Percentiles rank a stretch among this genome's conserved stretches.
These are phyloP conservation scores for Cryphonectria carpinicola DNA, from an alignment of 2,329 filamentous ascomycete genomes.

Conservation along the genomic window DNA sequence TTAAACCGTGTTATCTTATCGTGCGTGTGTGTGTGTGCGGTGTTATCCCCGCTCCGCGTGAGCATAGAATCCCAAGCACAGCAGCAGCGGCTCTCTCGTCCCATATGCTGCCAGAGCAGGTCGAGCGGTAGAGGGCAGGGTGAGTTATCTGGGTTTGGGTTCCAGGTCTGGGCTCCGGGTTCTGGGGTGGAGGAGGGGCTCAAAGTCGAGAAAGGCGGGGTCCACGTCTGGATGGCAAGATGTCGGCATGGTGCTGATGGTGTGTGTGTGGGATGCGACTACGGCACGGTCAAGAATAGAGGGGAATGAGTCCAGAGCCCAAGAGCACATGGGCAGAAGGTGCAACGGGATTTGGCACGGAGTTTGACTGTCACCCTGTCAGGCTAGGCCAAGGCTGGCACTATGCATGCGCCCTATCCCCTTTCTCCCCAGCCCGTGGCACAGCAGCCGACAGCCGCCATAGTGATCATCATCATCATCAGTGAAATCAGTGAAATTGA, in stretches of 20 bases:
- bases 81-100: slow-evolving; percentile 2
- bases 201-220: slow-evolving; percentile 18
- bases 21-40: background rate
- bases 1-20: slow-evolving; percentile 9
- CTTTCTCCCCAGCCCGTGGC: background rate
- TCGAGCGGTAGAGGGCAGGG: slow-evolving; percentile 12
- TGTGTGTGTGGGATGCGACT: slow-evolving; percentile 7
- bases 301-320: slow-evolving; percentile 18
- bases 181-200: background rate
- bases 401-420: slow-evolving; percentile 13
- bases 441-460: slow-evolving; percentile 8
- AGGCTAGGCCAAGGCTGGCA: slow-evolving; percentile 23
- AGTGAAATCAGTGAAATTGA: background rate
- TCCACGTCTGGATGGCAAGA: slow-evolving; percentile 4
- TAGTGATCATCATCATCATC: background rate
- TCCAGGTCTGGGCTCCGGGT: too few species aligned
- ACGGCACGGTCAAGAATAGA: background rate
- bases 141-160: background rate
- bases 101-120: background rate
- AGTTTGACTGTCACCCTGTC: background rate
- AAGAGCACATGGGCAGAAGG: slow-evolving; percentile 27
- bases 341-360: slow-evolving; percentile 27
- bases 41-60: background rate
- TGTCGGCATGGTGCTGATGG: slow-evolving; percentile 2
- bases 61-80: slow-evolving; percentile 4